These are phyloP conservation scores for Aspergillus sp. DNA, from an alignment of 2,329 filamentous ascomycete genomes.

Conservation along the genomic window DNA sequence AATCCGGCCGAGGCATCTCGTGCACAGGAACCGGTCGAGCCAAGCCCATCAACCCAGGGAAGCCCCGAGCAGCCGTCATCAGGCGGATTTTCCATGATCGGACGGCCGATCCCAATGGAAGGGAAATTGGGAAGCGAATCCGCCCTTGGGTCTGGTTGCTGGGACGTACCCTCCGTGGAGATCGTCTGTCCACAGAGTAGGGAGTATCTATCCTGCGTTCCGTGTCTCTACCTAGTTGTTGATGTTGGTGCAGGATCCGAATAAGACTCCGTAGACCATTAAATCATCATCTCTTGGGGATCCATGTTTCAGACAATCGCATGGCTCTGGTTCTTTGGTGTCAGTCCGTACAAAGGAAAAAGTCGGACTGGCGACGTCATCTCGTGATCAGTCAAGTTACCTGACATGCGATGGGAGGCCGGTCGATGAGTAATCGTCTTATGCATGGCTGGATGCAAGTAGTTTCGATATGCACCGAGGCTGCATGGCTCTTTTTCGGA, in stretches of 20 bases:
- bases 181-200: not conserved
- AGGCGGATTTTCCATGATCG: too few species aligned
- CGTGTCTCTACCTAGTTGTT: too few species aligned
- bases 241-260: too few species aligned
- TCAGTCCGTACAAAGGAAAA: too few species aligned
- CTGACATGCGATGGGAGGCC: too few species aligned
- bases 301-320: too few species aligned
- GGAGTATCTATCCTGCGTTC: not conserved
- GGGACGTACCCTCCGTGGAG: conserved; percentile 2
- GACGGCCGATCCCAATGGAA: conserved; percentile 20
- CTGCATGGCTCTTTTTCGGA: not conserved
- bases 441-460: conserved; percentile 2
- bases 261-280: too few species aligned
- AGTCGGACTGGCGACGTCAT: too few species aligned
- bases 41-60: conserved; percentile 10
- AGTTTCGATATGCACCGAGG: conserved; percentile 3
- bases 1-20: conserved; percentile 18
- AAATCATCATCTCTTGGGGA: too few species aligned
- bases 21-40: conserved; percentile 13
- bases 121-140: conserved; percentile 7
- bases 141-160: not conserved
- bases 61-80: conserved; percentile 6
- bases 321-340: too few species aligned
- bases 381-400: too few species aligned
- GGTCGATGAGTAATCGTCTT: not conserved